phyloP scores from a whole-genome alignment of 2,329 filamentous ascomycete species.

The Teratosphaeria pseudoeucalypti region DNA sequence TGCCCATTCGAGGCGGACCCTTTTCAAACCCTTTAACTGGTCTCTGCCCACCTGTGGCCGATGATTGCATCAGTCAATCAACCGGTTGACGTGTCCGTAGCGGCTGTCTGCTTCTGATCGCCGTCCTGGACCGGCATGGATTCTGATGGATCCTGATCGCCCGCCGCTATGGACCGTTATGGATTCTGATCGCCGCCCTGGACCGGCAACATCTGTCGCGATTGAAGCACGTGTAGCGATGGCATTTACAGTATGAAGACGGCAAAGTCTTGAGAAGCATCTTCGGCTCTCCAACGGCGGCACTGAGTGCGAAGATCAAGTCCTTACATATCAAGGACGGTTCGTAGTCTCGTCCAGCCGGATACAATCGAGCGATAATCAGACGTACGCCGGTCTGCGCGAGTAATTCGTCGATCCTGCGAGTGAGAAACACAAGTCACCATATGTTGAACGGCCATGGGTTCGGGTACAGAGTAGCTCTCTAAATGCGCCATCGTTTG shows the following conservation, averaged over 20 bases:
- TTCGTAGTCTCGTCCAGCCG: conserved; percentile 37
- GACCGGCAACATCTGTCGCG: conserved; percentile 27
- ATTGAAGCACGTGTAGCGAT: conserved; percentile 32
- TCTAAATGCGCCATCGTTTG: conserved; percentile 24
- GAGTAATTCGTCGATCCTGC: conserved; percentile 15
- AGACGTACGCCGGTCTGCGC: conserved; percentile 26
- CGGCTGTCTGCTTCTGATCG: too few relatives aligned
- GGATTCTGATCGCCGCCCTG: conserved; percentile 10
- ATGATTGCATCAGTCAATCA: too few relatives aligned
- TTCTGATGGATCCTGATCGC: too few relatives aligned
- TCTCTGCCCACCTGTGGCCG: too few relatives aligned
- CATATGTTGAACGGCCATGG: conserved; percentile 6
- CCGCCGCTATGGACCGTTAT: too few relatives aligned
- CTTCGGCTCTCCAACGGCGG: conserved; percentile 16
- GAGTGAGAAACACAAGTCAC: conserved; percentile 19
- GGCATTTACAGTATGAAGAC: conserved; percentile 27
- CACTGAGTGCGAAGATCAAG: conserved; percentile 12
- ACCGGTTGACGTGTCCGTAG: too few relatives aligned
- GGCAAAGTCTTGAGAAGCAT: conserved; percentile 30
- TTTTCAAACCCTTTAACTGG: too few relatives aligned
- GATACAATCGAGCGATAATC: conserved; percentile 28
- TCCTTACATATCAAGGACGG: conserved; percentile 38
- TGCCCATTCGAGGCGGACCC: too few relatives aligned
- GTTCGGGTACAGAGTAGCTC: conserved; percentile 10
- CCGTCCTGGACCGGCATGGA: too few relatives aligned